Percentiles rank a stretch among this genome's conserved stretches.
Conservation (phyloP, 306 rosid species). For the Vigna reflexopilosa region DNA sequence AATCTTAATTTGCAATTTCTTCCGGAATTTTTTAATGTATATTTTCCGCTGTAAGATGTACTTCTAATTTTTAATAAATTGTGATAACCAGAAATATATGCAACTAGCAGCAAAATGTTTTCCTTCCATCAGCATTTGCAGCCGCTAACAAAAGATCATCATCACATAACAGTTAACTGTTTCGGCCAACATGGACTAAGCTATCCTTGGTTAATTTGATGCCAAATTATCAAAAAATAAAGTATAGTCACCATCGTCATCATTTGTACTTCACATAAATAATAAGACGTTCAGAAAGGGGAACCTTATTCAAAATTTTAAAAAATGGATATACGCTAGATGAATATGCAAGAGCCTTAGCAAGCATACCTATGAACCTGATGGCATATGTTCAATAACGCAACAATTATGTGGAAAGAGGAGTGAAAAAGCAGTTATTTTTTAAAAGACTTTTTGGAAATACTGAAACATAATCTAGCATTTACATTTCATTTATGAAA, state of each 20-base stretch:
- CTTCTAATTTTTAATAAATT: not conserved
- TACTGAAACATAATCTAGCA: constrained; percentile 13
- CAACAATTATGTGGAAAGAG: constrained; percentile 10
- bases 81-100: constrained; percentile 18
- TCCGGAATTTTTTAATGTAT: not conserved
- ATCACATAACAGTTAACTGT: constrained; percentile 15
- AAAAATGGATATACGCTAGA: constrained; percentile 1
- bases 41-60: not conserved
- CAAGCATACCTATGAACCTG: constrained; percentile 9
- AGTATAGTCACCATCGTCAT: not conserved
- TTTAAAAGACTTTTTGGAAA: constrained; percentile 26
- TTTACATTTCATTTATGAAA: constrained; percentile 21
- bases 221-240: constrained; percentile 10
- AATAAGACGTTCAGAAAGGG: constrained; percentile 8
- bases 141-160: not conserved
- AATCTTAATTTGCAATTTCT: constrained; percentile 22
- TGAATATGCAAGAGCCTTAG: not conserved
- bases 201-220: constrained; percentile 11
- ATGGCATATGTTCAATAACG: not conserved
- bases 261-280: constrained; percentile 1
- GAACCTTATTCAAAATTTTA: not conserved
- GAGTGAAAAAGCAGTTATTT: not conserved
- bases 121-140: constrained; percentile 33
- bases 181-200: not conserved
- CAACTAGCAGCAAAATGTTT: constrained; percentile 13